Conservation (phyloP, 2,329 filamentous ascomycete species). For the Dactylellina drechsleri region DNA sequence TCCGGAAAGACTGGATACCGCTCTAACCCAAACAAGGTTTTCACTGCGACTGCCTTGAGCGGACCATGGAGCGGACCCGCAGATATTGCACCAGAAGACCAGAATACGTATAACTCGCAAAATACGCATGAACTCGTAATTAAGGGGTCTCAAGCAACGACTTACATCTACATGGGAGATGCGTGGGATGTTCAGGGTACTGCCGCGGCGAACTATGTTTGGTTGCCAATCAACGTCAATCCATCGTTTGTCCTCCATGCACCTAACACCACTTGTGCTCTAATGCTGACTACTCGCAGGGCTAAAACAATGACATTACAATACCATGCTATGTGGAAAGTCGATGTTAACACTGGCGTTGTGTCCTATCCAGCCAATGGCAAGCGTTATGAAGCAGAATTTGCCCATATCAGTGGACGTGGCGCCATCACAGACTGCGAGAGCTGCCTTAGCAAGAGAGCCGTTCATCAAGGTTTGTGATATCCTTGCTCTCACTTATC, state of each 20-base stretch:
- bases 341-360: no score
- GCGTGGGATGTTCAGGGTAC: neutral
- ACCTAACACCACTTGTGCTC: no score
- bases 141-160: neutral
- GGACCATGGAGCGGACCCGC: neutral
- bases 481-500: no score
- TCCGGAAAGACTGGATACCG: neutral
- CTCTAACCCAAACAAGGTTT: neutral
- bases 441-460: no score
- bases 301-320: no score
- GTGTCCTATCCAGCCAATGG: no score
- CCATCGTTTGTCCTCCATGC: neutral
- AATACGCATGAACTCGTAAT: neutral
- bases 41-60: neutral
- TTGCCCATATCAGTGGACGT: no score
- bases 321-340: no score
- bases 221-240: neutral
- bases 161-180: neutral
- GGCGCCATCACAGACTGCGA: no score
- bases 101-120: neutral
- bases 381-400: no score
- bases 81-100: neutral
- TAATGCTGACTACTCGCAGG: no score
- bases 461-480: no score
- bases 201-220: neutral